Base-by-base conservation (phyloP, 257 asterid species). In the Gynochthodes officinalis region DNA sequence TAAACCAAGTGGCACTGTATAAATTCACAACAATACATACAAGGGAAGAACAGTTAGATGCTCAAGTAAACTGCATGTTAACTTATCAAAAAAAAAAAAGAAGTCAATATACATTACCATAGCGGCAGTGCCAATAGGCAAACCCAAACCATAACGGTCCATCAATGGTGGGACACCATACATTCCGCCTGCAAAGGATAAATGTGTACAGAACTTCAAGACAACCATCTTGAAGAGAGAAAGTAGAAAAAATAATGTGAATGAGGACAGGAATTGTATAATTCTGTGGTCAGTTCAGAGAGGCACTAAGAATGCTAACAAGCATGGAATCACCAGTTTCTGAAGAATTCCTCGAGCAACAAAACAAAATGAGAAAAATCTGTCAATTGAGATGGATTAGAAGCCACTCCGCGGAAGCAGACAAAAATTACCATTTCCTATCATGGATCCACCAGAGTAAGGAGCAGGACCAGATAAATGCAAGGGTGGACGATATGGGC, bases 101-200 rank as follows among this genome's bases (percentile, higher is more conserved):
- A 30, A 0, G 6, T 54, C 35, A 14, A 28, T 58, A 50, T 18
- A 30, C 54, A 54, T 75, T 82, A 88, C 98, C 95, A 90, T 73
- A 70, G 86, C 73, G 43, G 84, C 73, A 74, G 93, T 87, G 76
- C 87, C 84, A 87, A 92, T 80, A 25, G 96, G 96, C 77, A 89
- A 80, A 53, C 82, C 76, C 52, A 87, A 66, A 63, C 95, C 91
- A 71, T 90, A 92, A 71, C 89, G 85, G 76, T 90, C 96, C 86
- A 92, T 74, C 78, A 90, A 60, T 23, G 96, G 91, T 23, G 96
- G 96, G 79, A 90, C 82, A 73, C 95, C 93, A 79, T 90, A 92
- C 75, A 90, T 79, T 69, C 93, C 91, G 80, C 95, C 96, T 92
- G 82, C 57, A 86, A 79, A 40, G 16, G 32, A 74, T 9, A 66